phyloP scores from a whole-genome alignment of 108 stramenopile species.

The Cyclostephanos invisitatus region DNA sequence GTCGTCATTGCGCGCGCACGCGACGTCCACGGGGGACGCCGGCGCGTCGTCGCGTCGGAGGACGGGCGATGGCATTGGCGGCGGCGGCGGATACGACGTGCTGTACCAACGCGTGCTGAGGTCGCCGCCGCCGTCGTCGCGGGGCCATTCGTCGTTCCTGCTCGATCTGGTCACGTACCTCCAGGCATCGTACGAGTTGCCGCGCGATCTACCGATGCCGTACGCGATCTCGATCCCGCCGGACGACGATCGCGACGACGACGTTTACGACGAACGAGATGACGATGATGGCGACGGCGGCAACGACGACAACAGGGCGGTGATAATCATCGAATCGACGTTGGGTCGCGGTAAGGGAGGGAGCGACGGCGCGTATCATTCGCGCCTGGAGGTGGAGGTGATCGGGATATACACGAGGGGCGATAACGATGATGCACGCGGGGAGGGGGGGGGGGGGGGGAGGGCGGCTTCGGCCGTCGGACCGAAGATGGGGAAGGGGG shows the following conservation, averaged over 20 bases:
- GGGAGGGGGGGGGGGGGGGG: background rate
- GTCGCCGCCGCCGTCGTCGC: slow-evolving; percentile 35
- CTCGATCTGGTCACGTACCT: slow-evolving; percentile 68
- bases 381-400: slow-evolving; percentile 75
- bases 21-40: no score
- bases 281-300: slow-evolving; percentile 7
- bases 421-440: slow-evolving; percentile 15
- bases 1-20: no score
- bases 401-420: slow-evolving; percentile 68
- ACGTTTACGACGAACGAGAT: slow-evolving; percentile 15
- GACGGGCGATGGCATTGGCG: no score
- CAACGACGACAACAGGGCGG: slow-evolving; percentile 25
- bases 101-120: slow-evolving; percentile 71
- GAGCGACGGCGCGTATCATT: no score
- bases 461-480: no score
- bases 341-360: slow-evolving; percentile 62
- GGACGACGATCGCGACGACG: slow-evolving; percentile 25
- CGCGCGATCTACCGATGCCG: slow-evolving; percentile 70
- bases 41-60: no score
- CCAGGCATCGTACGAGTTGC: slow-evolving; percentile 63
- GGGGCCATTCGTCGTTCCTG: slow-evolving; percentile 61
- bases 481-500: slow-evolving; percentile 11
- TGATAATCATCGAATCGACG: slow-evolving; percentile 72
- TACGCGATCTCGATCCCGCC: slow-evolving; percentile 54
- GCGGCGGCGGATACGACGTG: slow-evolving; percentile 39